phyloP scores from a whole-genome alignment of 208 protist species.

The Plasmodiophora brassicae region DNA sequence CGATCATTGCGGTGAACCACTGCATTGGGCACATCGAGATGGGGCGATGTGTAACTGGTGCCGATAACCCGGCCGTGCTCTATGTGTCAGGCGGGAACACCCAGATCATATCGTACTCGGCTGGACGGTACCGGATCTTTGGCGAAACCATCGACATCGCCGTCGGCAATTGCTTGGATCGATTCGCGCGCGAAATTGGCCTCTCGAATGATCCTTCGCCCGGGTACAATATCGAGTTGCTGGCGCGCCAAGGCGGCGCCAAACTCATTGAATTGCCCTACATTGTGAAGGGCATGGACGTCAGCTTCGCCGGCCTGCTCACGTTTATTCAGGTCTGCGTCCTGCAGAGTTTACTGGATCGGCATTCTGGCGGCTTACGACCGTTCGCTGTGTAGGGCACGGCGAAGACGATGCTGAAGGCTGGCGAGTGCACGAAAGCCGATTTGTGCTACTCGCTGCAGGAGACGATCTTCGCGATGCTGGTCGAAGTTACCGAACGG shows the following conservation, averaged over 20 bases:
- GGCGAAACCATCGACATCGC: slow-evolving; percentile 99
- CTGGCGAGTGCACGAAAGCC: slow-evolving; percentile 72
- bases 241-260: slow-evolving; percentile 71
- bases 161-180: slow-evolving; percentile 91
- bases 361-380: no score
- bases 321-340: slow-evolving; percentile 30
- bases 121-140: slow-evolving; percentile 93
- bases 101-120: slow-evolving; percentile 88
- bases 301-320: slow-evolving; percentile 60
- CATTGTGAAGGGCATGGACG: slow-evolving; percentile 78
- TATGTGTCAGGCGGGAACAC: slow-evolving; percentile 99
- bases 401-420: slow-evolving; percentile 46
- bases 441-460: slow-evolving; percentile 97
- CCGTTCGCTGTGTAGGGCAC: neutral
- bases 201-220: slow-evolving; percentile 96
- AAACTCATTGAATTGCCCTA: slow-evolving; percentile 90
- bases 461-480: slow-evolving; percentile 97
- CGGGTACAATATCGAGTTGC: slow-evolving; percentile 98
- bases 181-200: slow-evolving; percentile 80
- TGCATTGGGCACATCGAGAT: slow-evolving; percentile 99
- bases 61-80: slow-evolving; percentile 90
- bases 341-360: no score
- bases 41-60: slow-evolving; percentile 87
- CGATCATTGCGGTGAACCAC: slow-evolving; percentile 96
- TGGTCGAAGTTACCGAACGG: slow-evolving; percentile 95